These are phyloP conservation scores for Chaetoscypha palmicola DNA, from an alignment of 2,329 filamentous ascomycete genomes.

Conservation along the genomic window DNA sequence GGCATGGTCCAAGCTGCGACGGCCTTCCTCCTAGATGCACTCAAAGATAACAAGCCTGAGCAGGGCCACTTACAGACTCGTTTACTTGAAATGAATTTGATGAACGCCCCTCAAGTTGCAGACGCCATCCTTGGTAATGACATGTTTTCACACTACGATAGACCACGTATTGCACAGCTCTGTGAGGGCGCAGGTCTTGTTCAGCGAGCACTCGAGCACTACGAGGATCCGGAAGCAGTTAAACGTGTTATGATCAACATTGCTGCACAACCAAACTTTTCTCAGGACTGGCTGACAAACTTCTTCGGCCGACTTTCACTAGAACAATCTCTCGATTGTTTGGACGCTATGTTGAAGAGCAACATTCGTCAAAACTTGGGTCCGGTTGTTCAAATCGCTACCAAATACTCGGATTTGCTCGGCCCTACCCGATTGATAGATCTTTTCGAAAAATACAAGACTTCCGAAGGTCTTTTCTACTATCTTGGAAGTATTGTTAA, in stretches of 20 bases:
- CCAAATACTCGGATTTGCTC: conserved; percentile 94
- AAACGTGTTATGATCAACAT: conserved; percentile 87
- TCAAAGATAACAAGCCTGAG: conserved; percentile 91
- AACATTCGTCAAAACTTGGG: conserved; percentile 98
- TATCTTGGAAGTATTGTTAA: conserved; percentile 98
- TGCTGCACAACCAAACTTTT: conserved; percentile 74
- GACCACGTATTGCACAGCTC: conserved; percentile 75
- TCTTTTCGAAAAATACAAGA: conserved; percentile 95
- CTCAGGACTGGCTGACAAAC: conserved; percentile 80
- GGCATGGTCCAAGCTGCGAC: conserved; percentile 97
- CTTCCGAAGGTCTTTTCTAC: conserved; percentile 93
- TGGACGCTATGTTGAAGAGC: conserved; percentile 91
- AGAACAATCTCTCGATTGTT: conserved; percentile 86
- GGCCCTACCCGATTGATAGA: conserved; percentile 84
- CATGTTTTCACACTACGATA: conserved; percentile 98
- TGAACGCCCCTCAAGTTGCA: conserved; percentile 94
- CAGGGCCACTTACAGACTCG: conserved; percentile 91
- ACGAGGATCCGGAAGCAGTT: conserved; percentile 81
- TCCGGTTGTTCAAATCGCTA: conserved; percentile 88
- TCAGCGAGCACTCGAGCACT: conserved; percentile 86
- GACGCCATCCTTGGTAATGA: conserved; percentile 97
- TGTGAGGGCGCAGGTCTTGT: conserved; percentile 88
- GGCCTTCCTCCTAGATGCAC: conserved; percentile 91
- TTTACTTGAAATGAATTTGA: conserved; percentile 93
- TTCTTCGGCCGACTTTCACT: conserved; percentile 95